A percentile compares a stretch with the other conserved stretches of the same genome.
These are phyloP conservation scores for Fagus sylvatica DNA, from an alignment of 306 rosid genomes.

Conservation along the genomic window DNA sequence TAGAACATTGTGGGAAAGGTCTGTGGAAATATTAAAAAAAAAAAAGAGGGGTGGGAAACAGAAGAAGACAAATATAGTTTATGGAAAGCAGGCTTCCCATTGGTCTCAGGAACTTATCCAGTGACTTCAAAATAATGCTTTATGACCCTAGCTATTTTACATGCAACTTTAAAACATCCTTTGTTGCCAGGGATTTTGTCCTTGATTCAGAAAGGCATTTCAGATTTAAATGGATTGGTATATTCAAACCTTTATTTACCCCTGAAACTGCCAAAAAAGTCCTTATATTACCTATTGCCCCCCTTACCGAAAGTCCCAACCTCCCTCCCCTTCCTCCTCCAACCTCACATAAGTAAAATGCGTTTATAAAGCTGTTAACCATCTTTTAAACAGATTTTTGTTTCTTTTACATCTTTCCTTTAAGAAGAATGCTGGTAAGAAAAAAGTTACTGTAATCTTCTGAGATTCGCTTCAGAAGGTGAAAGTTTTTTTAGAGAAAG, in stretches of 20 bases:
- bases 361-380: too few species aligned
- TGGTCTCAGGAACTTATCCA: not conserved
- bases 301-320: too few species aligned
- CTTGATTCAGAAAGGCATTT: not conserved
- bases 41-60: too few species aligned
- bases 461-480: not conserved
- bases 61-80: not conserved
- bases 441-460: constrained; percentile 3
- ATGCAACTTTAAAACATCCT: not conserved
- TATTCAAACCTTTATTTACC: too few species aligned
- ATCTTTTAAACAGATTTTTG: not conserved
- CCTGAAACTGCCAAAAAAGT: too few species aligned
- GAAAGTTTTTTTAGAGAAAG: constrained; percentile 11
- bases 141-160: not conserved
- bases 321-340: too few species aligned
- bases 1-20: not conserved
- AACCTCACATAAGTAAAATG: too few species aligned
- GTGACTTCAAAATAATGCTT: not conserved
- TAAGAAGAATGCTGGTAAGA: not conserved
- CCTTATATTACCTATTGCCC: too few species aligned
- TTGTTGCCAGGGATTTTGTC: not conserved
- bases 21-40: not conserved
- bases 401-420: not conserved
- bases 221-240: not conserved
- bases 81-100: not conserved